A percentile compares a stretch with the other conserved stretches of the same genome.
Evolutionary conservation across 495 filamentous ascomycete species (phyloP).

Genomic region (Xylaria palmicola): DNA sequence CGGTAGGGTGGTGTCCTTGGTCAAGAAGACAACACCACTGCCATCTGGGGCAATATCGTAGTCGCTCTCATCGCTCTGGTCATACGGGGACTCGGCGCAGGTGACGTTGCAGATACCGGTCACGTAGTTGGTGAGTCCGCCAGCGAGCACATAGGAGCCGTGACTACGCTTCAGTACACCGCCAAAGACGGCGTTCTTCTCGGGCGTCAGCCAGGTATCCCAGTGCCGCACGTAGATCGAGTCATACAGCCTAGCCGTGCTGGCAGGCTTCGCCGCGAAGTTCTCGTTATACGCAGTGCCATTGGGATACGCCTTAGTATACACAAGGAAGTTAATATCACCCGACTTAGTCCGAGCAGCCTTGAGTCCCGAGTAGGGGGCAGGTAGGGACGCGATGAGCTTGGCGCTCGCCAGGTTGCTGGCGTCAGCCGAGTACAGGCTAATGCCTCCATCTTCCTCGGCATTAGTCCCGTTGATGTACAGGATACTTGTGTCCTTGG

Average conservation of each 20-base stretch:
- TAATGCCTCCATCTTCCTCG: conserved; percentile 52
- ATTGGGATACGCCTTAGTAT: conserved; percentile 54
- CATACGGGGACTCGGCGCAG: conserved; percentile 43
- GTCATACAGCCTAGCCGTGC: conserved; percentile 56
- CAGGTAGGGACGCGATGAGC: conserved; percentile 55
- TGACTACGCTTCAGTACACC: conserved; percentile 50
- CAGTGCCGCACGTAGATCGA: conserved; percentile 62
- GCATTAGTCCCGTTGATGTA: conserved; percentile 59
- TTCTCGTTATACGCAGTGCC: conserved; percentile 58
- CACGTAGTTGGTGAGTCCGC: conserved; percentile 48
- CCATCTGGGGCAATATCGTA: conserved; percentile 45
- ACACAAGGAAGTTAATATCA: conserved; percentile 64
- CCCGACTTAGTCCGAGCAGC: conserved; percentile 52
- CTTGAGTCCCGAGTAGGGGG: conserved; percentile 63
- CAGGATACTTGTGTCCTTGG: conserved; percentile 51
- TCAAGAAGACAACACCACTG: conserved; percentile 60
- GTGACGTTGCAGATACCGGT: conserved; percentile 49
- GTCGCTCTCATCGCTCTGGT: conserved; percentile 36
- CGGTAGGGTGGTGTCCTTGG: conserved; percentile 66
- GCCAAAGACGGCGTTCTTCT: conserved; percentile 64
- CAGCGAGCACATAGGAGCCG: conserved; percentile 35
- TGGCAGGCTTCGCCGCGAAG: conserved; percentile 40
- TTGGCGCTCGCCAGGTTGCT: conserved; percentile 30
- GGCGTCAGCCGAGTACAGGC: conserved; percentile 53
- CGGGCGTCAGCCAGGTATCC: conserved; percentile 54